Evolutionary conservation across 345 rosid genomes (phyloP).

Genomic region (Gossypium thurberi): DNA sequence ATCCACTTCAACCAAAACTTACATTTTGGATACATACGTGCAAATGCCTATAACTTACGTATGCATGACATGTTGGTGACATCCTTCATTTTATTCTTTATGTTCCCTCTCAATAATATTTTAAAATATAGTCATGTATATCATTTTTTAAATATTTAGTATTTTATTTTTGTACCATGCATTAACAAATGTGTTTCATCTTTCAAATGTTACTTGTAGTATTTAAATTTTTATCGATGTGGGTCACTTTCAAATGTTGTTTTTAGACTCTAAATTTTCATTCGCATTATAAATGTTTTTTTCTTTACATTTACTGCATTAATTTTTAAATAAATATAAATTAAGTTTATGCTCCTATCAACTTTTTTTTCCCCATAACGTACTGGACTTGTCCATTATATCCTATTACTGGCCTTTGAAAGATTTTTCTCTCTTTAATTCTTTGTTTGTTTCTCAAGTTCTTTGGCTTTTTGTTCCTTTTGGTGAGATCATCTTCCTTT

Average conservation of each 20-base stretch:
- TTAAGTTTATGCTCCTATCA: too few relatives aligned
- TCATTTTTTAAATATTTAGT: not conserved
- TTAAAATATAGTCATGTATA: not conserved
- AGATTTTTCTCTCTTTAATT: not conserved
- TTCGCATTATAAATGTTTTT: too few relatives aligned
- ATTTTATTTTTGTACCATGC: too few relatives aligned
- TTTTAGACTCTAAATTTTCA: too few relatives aligned
- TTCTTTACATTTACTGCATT: too few relatives aligned
- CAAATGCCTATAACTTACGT: not conserved
- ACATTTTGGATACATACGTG: not conserved
- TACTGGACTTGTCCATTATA: not conserved
- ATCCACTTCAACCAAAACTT: not conserved
- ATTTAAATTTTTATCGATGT: too few relatives aligned
- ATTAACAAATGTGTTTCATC: too few relatives aligned
- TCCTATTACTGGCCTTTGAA: not conserved
- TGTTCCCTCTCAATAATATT: not conserved
- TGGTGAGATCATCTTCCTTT: not conserved
- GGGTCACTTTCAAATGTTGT: too few relatives aligned
- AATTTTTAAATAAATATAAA: too few relatives aligned
- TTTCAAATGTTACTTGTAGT: too few relatives aligned
- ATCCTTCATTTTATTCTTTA: not conserved
- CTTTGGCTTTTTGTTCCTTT: too few relatives aligned
- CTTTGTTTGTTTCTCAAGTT: not conserved
- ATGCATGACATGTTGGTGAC: constrained; percentile 3
- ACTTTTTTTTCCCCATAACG: not conserved